These are phyloP conservation scores for Mortierella hygrophila DNA, from an alignment of 192 early-diverging fungal genomes.

Conservation along the genomic window DNA sequence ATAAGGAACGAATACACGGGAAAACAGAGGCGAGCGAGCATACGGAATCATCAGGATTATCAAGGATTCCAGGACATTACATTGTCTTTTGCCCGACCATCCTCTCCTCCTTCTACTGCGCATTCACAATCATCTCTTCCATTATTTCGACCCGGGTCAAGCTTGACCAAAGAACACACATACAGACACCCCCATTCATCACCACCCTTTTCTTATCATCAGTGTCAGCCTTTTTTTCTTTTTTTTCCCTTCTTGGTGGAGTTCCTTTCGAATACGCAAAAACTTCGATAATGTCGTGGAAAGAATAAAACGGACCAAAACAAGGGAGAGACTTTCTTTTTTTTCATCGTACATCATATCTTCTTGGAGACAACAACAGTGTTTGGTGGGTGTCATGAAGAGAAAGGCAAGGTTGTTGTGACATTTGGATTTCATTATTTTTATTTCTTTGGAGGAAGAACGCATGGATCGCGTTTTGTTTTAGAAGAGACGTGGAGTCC, in stretches of 20 bases:
- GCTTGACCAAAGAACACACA: background rate
- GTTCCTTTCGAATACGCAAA: no score
- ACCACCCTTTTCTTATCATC: background rate
- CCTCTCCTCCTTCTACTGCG: background rate
- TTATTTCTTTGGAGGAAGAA: no score
- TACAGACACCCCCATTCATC: background rate
- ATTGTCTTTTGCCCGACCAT: background rate
- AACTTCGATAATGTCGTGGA: background rate
- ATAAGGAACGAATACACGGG: background rate
- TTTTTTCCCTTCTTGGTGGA: background rate
- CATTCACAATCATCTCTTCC: background rate
- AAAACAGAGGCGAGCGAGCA: background rate
- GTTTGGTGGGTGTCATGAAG: no score
- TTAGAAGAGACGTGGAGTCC: no score
- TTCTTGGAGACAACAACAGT: no score
- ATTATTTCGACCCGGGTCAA: background rate
- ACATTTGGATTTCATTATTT: no score
- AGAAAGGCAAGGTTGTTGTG: no score
- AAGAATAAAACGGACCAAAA: slow-evolving; percentile 4
- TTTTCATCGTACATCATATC: background rate
- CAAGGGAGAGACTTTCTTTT: background rate
- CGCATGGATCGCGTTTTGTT: no score
- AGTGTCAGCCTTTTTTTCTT: background rate
- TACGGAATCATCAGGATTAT: background rate
- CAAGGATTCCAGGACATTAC: background rate